phyloP scores from a whole-genome alignment of 2,329 filamentous ascomycete species.

The Aspergillus quadricinctus region DNA sequence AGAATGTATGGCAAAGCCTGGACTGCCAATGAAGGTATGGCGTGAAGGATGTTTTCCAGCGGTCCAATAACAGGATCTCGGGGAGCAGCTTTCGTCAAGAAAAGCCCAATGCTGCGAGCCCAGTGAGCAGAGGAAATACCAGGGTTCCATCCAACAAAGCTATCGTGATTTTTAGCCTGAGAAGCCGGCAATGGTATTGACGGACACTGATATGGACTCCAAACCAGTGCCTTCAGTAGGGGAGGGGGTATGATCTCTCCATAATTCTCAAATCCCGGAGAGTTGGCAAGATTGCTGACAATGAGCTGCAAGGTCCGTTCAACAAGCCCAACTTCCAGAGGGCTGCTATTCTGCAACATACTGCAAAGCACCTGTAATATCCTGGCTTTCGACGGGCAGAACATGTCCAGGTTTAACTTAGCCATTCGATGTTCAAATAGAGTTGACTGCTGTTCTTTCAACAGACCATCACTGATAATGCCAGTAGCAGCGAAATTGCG shows the following conservation, averaged over 20 bases:
- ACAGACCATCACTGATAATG: slow-evolving; percentile 48
- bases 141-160: slow-evolving; percentile 14
- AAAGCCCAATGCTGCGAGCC: slow-evolving; percentile 33
- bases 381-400: slow-evolving; percentile 54
- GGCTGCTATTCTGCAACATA: slow-evolving; percentile 57
- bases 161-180: slow-evolving; percentile 15
- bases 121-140: slow-evolving; percentile 26
- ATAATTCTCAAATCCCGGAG: slow-evolving; percentile 31
- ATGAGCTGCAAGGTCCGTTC: slow-evolving; percentile 44
- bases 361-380: slow-evolving; percentile 60
- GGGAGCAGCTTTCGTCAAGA: slow-evolving; percentile 56
- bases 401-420: slow-evolving; percentile 9
- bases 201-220: slow-evolving; percentile 41
- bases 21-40: slow-evolving; percentile 66
- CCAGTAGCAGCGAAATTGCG: slow-evolving; percentile 77
- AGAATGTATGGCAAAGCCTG: slow-evolving; percentile 77
- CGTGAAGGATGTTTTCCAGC: slow-evolving; percentile 61
- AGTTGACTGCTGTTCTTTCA: slow-evolving; percentile 38
- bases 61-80: slow-evolving; percentile 66
- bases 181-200: slow-evolving; percentile 17
- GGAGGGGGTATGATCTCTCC: slow-evolving; percentile 32
- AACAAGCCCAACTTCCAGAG: slow-evolving; percentile 39
- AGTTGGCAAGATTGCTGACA: slow-evolving; percentile 29
- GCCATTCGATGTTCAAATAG: slow-evolving; percentile 17
- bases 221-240: slow-evolving; percentile 39